Percentiles rank a stretch among this genome's conserved stretches.
phyloP scores from a whole-genome alignment of 1,284 basidiomycete species.

The Irpex sp. region DNA sequence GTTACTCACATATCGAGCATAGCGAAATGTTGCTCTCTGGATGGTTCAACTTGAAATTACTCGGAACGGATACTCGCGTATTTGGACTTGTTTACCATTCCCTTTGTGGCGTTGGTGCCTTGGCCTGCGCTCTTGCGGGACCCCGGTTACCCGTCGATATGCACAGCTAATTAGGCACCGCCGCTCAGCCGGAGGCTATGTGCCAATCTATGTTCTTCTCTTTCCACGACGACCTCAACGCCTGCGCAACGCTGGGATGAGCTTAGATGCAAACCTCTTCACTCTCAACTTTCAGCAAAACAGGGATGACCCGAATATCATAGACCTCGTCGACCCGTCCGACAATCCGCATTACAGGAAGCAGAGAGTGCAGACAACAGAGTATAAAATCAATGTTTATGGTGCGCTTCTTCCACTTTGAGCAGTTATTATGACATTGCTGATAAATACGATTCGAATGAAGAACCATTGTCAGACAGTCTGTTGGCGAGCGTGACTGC shows the following conservation, averaged over 20 bases:
- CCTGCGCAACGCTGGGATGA: conserved; percentile 42
- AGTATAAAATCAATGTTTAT: conserved; percentile 61
- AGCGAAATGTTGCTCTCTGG: too few relatives aligned
- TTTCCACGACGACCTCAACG: not conserved
- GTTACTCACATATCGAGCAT: too few relatives aligned
- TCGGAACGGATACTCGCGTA: not conserved
- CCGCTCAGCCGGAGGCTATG: not conserved
- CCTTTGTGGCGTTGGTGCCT: not conserved
- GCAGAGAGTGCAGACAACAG: conserved; percentile 45
- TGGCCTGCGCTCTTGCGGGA: not conserved
- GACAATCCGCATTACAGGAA: conserved; percentile 70
- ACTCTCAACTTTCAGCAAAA: conserved; percentile 63
- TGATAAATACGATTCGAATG: not conserved
- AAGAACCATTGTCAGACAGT: conserved; percentile 67
- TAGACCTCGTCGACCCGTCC: conserved; percentile 64
- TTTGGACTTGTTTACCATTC: not conserved
- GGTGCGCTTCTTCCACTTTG: conserved; percentile 38
- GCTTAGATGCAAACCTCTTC: conserved; percentile 77
- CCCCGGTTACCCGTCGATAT: not conserved
- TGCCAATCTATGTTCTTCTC: not conserved
- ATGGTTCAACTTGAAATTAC: not conserved
- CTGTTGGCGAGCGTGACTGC: conserved; percentile 62
- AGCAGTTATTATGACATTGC: not conserved
- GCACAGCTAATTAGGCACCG: not conserved
- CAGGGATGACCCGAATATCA: conserved; percentile 51